These are phyloP conservation scores for Oryza glumipatula DNA, from an alignment of 176 grass and related monocot genomes.

Conservation along the genomic window DNA sequence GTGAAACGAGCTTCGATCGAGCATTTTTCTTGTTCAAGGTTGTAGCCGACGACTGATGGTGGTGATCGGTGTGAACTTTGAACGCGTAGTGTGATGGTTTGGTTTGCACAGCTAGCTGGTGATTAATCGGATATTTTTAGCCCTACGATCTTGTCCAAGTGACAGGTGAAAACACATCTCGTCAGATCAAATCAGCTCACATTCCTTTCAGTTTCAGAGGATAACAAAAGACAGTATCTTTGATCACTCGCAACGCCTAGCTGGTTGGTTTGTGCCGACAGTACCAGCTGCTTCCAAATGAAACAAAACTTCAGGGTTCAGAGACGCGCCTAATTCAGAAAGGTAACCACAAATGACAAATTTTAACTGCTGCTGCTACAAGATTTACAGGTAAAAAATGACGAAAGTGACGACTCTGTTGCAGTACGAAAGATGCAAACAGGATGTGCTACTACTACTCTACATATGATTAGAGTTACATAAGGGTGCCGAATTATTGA, in stretches of 20 bases:
- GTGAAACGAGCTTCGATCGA: neutral
- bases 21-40: conserved; percentile 34
- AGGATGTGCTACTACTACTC: neutral
- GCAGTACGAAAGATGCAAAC: neutral
- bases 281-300: conserved; percentile 7
- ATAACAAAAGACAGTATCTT: conserved; percentile 1
- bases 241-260: conserved; percentile 25
- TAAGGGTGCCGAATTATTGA: neutral
- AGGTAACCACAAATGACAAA: neutral
- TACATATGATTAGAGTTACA: neutral
- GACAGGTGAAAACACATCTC: conserved; percentile 41
- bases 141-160: conserved; percentile 29
- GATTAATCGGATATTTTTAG: neutral
- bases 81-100: neutral
- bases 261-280: conserved; percentile 39
- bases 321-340: conserved; percentile 12
- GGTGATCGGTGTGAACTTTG: conserved; percentile 6
- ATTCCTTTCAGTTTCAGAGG: conserved; percentile 19
- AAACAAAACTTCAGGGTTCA: conserved; percentile 12
- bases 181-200: neutral
- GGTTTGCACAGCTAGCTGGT: neutral
- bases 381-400: neutral
- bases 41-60: conserved; percentile 14
- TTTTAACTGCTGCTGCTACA: neutral
- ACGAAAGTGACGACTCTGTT: neutral